Evolutionary conservation across 768 basidiomycete genomes (phyloP), one percentile per base, ranked within the genome.

Genomic region (Paxillus ammoniavirescens): DNA sequence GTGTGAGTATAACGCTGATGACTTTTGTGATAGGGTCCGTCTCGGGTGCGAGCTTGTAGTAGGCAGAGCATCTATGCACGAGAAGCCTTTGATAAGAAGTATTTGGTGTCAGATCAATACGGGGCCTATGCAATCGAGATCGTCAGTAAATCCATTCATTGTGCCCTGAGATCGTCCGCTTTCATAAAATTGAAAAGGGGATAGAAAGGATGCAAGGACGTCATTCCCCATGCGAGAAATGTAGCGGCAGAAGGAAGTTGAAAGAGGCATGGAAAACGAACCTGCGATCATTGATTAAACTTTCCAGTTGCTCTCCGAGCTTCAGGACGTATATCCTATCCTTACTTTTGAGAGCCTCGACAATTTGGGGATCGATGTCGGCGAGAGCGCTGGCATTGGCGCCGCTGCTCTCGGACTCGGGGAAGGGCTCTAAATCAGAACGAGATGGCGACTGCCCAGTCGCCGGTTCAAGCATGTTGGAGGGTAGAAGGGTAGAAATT

Each of bases 251-350:
- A 14, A 46, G 35, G 50, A 53, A 49, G 49, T 33, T 13, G 47
- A 23, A 41, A 26, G 26, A 37, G 23, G 8, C 26, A 26, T 2
- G 8, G 47, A 54, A 49, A 23, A 78, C 86, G 53, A 57, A 88
- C 90, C 80, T 83, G 62, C 78, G 82, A 67, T 91, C 90, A 55
- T 72, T 79, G 63, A 93, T 89, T 65, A 93, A 78, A 47, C 73
- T 71, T 73, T 93, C 91, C 82, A 93, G 89, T 59, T 75, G 77
- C 74, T 93, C 92, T 54, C 89, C 91, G n/a, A 93, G 80, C 76
- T 89, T 92, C 63, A 93, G 75, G 44, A 93, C 90, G 69, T 86
- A 93, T 57, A 93, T 78, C 65, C 91, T 80, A 71, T 93, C 91
- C 75, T 93, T 93, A 78, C 86, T 86, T 71, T 78, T 83, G 58